phyloP scores from a whole-genome alignment of 139 green algal genomes.

The Pseudopediastrum boryanum region DNA sequence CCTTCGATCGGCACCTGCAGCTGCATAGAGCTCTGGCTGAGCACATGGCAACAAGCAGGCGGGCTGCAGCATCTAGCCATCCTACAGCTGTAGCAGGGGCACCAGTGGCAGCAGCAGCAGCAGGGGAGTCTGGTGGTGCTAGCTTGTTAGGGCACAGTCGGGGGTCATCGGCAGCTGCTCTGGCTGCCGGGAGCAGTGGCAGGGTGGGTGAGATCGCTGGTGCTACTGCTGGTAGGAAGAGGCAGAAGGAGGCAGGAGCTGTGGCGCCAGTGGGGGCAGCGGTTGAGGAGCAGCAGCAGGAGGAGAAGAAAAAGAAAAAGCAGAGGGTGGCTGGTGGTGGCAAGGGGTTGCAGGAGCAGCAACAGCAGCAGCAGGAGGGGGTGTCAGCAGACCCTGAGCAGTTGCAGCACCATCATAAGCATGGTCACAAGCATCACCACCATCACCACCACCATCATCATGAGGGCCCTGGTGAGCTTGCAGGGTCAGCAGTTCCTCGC shows the following conservation, averaged over 20 bases:
- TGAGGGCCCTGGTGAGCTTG: too few relatives aligned
- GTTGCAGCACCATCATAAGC: constrained; percentile 13
- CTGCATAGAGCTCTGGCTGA: constrained; percentile 22
- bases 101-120: too few relatives aligned
- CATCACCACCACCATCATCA: background rate
- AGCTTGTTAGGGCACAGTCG: too few relatives aligned
- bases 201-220: background rate
- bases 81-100: too few relatives aligned
- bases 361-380: constrained; percentile 10
- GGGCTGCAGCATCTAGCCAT: too few relatives aligned
- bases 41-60: too few relatives aligned
- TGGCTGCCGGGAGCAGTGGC: too few relatives aligned
- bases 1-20: constrained; percentile 29
- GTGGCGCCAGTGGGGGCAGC: too few relatives aligned
- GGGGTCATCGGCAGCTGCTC: too few relatives aligned
- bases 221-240: constrained; percentile 2
- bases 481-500: background rate
- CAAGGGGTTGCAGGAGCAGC: background rate
- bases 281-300: constrained; percentile 6
- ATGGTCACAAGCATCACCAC: background rate
- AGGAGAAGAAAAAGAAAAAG: background rate
- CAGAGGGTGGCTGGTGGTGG: background rate
- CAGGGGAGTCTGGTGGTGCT: too few relatives aligned
- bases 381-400: background rate
- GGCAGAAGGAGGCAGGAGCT: constrained; percentile 3